Conservation (phyloP, 805 yeast genomes). For the Jamesozyma gamospora region DNA sequence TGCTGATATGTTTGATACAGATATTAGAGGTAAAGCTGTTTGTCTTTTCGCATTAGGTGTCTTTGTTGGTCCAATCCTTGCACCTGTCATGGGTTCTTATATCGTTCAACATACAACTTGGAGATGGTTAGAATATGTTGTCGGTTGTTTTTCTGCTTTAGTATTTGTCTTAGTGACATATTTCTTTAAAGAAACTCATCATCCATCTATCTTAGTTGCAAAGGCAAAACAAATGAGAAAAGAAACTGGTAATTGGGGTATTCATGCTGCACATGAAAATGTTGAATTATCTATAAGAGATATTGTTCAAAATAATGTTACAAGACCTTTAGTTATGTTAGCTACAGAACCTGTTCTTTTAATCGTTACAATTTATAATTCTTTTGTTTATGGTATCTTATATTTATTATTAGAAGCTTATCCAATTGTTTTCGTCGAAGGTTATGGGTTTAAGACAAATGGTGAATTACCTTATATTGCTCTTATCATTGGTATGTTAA, state of each 20-base stretch:
- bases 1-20: constrained; percentile 67
- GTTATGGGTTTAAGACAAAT: constrained; percentile 43
- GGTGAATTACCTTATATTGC: constrained; percentile 74
- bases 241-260: constrained; percentile 74
- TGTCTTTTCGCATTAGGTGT: constrained; percentile 65
- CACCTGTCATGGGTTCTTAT: constrained; percentile 75
- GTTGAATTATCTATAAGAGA: constrained; percentile 47
- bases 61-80: constrained; percentile 69
- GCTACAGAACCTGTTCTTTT: constrained; percentile 62
- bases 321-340: constrained; percentile 63
- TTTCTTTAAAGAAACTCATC: constrained; percentile 58
- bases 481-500: constrained; percentile 55
- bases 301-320: constrained; percentile 49
- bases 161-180: constrained; percentile 30
- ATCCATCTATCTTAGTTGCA: constrained; percentile 50
- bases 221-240: constrained; percentile 57
- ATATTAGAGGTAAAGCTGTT: constrained; percentile 65
- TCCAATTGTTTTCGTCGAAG: constrained; percentile 56
- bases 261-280: constrained; percentile 69
- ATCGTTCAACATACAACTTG: constrained; percentile 61
- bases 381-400: constrained; percentile 73
- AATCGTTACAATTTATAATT: constrained; percentile 58
- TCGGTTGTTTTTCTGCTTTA: constrained; percentile 48
- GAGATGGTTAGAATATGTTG: constrained; percentile 74
- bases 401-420: constrained; percentile 66